Evolutionary conservation across 2,329 filamentous ascomycete species (phyloP).

Genomic region (Chaetomiaceae sp.): DNA sequence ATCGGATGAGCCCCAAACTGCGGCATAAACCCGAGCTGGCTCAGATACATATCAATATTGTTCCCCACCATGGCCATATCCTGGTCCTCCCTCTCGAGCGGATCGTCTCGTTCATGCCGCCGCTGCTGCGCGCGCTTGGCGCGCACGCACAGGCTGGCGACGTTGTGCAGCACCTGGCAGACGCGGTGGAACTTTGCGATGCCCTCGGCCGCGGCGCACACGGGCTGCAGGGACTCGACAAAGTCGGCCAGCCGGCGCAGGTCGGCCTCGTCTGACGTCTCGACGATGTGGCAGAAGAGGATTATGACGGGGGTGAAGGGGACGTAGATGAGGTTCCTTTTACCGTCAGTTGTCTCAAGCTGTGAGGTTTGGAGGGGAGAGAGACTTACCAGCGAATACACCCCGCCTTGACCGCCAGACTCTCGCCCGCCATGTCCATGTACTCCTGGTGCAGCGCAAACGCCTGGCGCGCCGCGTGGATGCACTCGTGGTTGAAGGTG

Average conservation of each 20-base stretch:
- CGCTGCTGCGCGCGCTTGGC: conserved; percentile 40
- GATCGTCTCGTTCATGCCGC: conserved; percentile 38
- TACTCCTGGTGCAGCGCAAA: conserved; percentile 43
- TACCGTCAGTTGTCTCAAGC: background rate
- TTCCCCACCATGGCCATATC: conserved; percentile 48
- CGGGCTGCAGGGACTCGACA: conserved; percentile 49
- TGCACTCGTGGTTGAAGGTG: conserved; percentile 46
- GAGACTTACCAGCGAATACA: conserved; percentile 49
- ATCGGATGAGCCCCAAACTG: conserved; percentile 30
- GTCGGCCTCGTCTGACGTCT: conserved; percentile 50
- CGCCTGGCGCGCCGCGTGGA: conserved; percentile 47
- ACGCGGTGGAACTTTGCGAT: conserved; percentile 58
- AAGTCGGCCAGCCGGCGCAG: conserved; percentile 53
- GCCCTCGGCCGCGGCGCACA: conserved; percentile 51
- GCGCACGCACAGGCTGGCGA: conserved; percentile 59
- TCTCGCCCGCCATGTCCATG: conserved; percentile 40
- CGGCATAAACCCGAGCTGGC: conserved; percentile 58
- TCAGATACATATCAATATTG: conserved; percentile 62
- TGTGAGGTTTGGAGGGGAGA: background rate
- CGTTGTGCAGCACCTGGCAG: conserved; percentile 57
- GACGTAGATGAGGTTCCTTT: conserved; percentile 50
- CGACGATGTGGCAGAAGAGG: conserved; percentile 54
- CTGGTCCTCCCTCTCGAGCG: too few species aligned
- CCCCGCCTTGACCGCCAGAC: conserved; percentile 40
- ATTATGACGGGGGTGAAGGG: conserved; percentile 59